phyloP scores from a whole-genome alignment of 140 eudicot species.

The Anethum foeniculum region DNA sequence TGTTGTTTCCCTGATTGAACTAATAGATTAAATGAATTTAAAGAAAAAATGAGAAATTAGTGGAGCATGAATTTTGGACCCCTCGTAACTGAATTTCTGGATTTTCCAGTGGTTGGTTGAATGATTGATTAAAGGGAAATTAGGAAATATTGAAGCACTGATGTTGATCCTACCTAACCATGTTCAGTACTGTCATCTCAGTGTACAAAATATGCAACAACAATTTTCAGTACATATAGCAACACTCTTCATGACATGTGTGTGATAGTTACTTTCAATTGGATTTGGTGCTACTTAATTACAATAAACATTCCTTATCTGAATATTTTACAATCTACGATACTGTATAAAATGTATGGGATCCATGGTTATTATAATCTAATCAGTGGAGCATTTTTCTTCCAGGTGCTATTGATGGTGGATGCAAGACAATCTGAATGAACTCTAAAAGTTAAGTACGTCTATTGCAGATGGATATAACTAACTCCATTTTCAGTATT shows the following conservation, averaged over 20 bases:
- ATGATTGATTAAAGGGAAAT: too few relatives aligned
- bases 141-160: too few relatives aligned
- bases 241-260: neutral
- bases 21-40: too few relatives aligned
- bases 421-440: neutral
- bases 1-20: too few relatives aligned
- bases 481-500: constrained; percentile 52
- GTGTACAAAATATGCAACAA: too few relatives aligned
- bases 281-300: neutral
- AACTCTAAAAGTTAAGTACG: neutral
- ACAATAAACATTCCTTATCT: neutral
- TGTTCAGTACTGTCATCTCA: too few relatives aligned
- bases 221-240: neutral
- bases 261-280: neutral
- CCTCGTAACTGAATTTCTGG: too few relatives aligned
- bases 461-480: constrained; percentile 52
- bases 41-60: too few relatives aligned
- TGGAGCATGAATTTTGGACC: too few relatives aligned
- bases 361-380: neutral
- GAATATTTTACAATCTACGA: neutral
- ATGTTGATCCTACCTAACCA: too few relatives aligned
- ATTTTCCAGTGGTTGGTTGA: too few relatives aligned
- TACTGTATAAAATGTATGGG: neutral
- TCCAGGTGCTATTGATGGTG: neutral
- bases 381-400: neutral